Evolutionary conservation across 2,329 filamentous ascomycete species (phyloP), one percentile per base, ranked within the genome.

Genomic region (Epichloe festucae): DNA sequence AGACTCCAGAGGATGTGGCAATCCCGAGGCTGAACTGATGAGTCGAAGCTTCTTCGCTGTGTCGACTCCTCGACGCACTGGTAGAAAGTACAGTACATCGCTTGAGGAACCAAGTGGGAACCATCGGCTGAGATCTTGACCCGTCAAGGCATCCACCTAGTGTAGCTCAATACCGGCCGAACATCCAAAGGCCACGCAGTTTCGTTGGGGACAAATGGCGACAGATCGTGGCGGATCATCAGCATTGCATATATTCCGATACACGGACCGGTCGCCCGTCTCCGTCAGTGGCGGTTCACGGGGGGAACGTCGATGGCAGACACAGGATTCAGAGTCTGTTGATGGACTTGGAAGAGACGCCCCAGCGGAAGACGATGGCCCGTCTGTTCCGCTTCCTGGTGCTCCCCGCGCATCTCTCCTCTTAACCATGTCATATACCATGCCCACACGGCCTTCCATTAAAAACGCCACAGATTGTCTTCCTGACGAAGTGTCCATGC

Each of bases 101-200:
- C 73, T 77, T 3, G 76, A 73, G 10, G 73, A 71, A 8, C 71
- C 72, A 10, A 79, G 67, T 1, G 76, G 74, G 56, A 81, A 79
- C 74, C 72, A 79, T 49, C 76, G 68, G 56, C 71, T 75, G 40
- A 78, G 59, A 53, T 76, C 72, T 54, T 75, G 70, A 12, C 68
- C 65, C 4, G 70, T 72, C 49, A 71, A 57, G 52, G 66, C 70
- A 62, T 74, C 70, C 49, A 73, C 65, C 61, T 78, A 85, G 60
- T 83, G 79, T 40, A 85, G 66, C 59, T 85, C 81, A 49, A 85
- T 77, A 1, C 81, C 78, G 7, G 74, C 70, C 12, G 74, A 73
- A 55, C 78, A 83, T 14, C 82, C 82, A 66, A 84, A 85, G 8
- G 80, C 81, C 36, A 84, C 77, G 57, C 79, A 84, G 48, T 74